Percentiles rank a stretch among this genome's conserved stretches.
These are phyloP conservation scores for Gossypium rotundifolium DNA, from an alignment of 345 rosid species.

Conservation along the genomic window DNA sequence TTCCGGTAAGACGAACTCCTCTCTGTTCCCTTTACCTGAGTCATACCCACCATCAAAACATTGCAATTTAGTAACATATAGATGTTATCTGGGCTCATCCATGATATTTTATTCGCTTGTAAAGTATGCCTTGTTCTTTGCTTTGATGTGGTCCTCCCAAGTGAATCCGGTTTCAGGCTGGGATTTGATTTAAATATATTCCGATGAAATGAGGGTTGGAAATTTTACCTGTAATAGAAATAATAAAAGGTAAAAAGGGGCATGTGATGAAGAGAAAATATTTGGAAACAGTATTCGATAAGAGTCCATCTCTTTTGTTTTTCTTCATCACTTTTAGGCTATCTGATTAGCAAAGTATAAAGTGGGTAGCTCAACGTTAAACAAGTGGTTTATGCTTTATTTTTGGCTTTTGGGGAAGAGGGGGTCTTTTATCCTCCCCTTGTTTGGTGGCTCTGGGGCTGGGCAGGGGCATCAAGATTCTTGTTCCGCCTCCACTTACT, in stretches of 20 bases:
- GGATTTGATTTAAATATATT: no score
- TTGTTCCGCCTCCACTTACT: neutral
- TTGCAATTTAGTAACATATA: neutral
- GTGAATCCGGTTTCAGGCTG: neutral
- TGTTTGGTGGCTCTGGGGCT: neutral
- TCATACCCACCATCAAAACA: neutral
- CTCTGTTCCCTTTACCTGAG: neutral
- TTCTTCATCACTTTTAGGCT: neutral
- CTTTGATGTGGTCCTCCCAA: neutral
- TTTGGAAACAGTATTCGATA: no score
- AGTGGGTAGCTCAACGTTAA: neutral
- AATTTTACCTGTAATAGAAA: no score
- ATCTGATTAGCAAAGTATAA: neutral
- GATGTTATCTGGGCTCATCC: neutral
- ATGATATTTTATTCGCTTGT: neutral
- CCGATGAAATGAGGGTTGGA: no score
- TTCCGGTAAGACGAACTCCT: neutral
- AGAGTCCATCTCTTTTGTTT: neutral
- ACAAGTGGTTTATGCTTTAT: constrained; percentile 3
- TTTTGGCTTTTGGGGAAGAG: neutral
- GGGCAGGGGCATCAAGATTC: neutral
- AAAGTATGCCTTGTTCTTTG: neutral
- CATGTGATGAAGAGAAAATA: no score
- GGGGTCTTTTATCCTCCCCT: neutral
- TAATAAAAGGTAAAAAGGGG: no score